Evolutionary conservation across 768 basidiomycete species (phyloP).

Genomic region (Kwoniella bestiolae): DNA sequence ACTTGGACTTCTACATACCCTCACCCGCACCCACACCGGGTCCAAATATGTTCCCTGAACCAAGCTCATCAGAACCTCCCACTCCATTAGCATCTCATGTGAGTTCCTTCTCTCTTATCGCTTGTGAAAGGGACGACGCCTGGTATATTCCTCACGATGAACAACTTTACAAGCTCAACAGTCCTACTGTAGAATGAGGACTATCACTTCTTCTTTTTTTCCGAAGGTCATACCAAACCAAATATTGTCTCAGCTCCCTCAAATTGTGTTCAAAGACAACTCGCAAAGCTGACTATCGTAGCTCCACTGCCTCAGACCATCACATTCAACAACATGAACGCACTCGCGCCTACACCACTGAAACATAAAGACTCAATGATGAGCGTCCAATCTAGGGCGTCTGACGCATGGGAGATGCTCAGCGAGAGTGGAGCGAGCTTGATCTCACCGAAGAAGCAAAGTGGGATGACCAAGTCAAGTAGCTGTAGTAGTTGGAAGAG

Average conservation of each 20-base stretch:
- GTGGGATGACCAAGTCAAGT: constrained; percentile 23
- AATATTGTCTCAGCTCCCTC: neutral
- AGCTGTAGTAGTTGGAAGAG: constrained; percentile 46
- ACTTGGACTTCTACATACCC: constrained; percentile 27
- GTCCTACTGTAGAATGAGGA: constrained; percentile 6
- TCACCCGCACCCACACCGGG: constrained; percentile 29
- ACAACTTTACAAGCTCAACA: constrained; percentile 3
- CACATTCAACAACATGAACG: neutral
- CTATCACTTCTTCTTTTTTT: neutral
- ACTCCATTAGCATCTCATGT: constrained; percentile 4
- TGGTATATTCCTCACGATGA: neutral
- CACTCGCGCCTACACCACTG: constrained; percentile 14
- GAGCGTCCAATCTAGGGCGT: constrained; percentile 18
- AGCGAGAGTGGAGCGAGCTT: constrained; percentile 45
- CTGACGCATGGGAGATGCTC: constrained; percentile 47
- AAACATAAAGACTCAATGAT: constrained; percentile 20
- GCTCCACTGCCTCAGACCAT: neutral
- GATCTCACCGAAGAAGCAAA: constrained; percentile 34
- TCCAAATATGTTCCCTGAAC: neutral
- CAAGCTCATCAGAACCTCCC: constrained; percentile 6
- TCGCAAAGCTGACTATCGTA: neutral
- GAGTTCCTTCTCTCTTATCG: too few relatives aligned
- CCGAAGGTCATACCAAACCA: neutral
- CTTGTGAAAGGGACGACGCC: neutral
- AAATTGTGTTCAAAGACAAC: neutral